Evolutionary conservation across 2,329 filamentous ascomycete species (phyloP).

Genomic region (Xylariaceae sp.): DNA sequence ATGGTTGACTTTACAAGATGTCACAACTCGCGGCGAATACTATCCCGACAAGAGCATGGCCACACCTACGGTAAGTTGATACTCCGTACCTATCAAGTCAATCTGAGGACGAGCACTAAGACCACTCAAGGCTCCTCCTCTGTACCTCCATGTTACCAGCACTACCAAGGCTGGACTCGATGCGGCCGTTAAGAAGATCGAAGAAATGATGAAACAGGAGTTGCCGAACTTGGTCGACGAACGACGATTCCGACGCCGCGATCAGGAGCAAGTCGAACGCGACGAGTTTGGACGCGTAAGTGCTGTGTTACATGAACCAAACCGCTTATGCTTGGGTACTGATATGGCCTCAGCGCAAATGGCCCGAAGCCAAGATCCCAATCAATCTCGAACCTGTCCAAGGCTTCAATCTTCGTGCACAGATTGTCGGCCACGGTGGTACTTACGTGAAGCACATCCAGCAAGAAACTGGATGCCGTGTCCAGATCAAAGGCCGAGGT

Average conservation of each 20-base stretch:
- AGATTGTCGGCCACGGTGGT: constrained; percentile 91
- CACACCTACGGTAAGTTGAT: constrained; percentile 70
- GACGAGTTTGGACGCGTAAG: constrained; percentile 85
- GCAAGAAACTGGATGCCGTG: constrained; percentile 87
- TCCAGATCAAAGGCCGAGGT: constrained; percentile 95
- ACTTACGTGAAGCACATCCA: constrained; percentile 98
- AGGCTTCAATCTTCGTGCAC: constrained; percentile 92
- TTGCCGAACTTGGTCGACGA: constrained; percentile 94
- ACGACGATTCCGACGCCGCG: constrained; percentile 78
- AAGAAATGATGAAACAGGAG: constrained; percentile 94
- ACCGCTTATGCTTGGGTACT: not conserved
- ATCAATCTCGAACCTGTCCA: constrained; percentile 86
- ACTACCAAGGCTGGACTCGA: constrained; percentile 89
- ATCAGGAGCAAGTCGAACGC: constrained; percentile 74
- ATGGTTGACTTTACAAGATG: constrained; percentile 75
- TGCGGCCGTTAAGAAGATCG: constrained; percentile 77
- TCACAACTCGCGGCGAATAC: constrained; percentile 94
- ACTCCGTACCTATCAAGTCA: not conserved
- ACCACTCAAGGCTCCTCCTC: constrained; percentile 67
- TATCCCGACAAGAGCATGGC: constrained; percentile 98
- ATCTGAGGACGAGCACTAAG: constrained; percentile 11
- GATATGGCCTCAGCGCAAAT: constrained; percentile 74
- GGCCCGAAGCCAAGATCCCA: constrained; percentile 93
- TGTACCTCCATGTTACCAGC: constrained; percentile 94
- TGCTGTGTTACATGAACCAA: constrained; percentile 13